A percentile compares a stretch with the other conserved stretches of the same genome.
Conservation (phyloP, 2,329 filamentous ascomycete genomes). For the Trichoderma hamatum region DNA sequence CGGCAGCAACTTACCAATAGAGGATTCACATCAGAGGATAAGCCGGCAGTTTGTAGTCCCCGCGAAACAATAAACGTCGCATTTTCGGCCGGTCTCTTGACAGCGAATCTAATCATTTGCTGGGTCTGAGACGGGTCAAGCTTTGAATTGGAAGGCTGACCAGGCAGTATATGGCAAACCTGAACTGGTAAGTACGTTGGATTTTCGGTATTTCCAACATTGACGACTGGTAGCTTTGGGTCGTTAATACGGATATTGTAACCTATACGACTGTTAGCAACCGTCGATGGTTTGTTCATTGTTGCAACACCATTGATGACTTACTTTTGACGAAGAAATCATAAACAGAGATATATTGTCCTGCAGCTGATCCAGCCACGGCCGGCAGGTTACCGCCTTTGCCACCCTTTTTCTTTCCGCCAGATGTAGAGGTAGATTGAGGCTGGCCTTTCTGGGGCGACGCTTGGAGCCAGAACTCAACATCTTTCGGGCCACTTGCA, state of each 20-base stretch:
- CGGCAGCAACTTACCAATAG: constrained; percentile 40
- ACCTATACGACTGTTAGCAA: constrained; percentile 32
- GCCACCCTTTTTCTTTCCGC: constrained; percentile 23
- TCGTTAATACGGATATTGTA: constrained; percentile 43
- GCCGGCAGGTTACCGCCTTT: constrained; percentile 33
- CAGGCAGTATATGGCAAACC: constrained; percentile 58
- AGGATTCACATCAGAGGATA: constrained; percentile 42
- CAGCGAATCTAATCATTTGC: constrained; percentile 64
- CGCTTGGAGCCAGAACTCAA: constrained; percentile 56
- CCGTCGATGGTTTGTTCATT: not conserved
- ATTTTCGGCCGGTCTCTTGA: constrained; percentile 58
- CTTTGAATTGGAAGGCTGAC: constrained; percentile 56
- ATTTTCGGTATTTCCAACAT: constrained; percentile 57
- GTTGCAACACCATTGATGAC: constrained; percentile 27
- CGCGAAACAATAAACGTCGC: constrained; percentile 56
- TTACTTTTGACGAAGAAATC: constrained; percentile 52
- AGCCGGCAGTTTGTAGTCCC: constrained; percentile 53
- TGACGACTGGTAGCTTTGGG: constrained; percentile 55
- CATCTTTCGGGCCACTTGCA: constrained; percentile 54
- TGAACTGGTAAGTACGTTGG: constrained; percentile 63
- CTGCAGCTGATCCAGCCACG: constrained; percentile 35
- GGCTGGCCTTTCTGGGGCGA: constrained; percentile 18
- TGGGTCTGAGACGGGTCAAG: constrained; percentile 57
- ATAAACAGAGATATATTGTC: constrained; percentile 54
- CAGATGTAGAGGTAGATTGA: constrained; percentile 25